Conservation (phyloP, 306 rosid species). For the Alnus rubra region DNA sequence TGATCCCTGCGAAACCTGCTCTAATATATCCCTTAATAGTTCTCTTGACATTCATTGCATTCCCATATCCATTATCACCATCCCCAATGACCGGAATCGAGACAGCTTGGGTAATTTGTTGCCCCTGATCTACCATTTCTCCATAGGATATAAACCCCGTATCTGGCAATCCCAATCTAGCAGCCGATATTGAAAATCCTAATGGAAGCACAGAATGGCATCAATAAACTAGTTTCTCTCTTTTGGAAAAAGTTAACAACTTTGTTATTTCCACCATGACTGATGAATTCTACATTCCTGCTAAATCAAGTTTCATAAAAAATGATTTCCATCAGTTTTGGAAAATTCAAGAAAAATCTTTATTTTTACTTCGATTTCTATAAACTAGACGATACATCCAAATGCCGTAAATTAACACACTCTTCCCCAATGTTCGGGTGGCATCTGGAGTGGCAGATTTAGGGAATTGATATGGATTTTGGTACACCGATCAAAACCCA, state of each 20-base stretch:
- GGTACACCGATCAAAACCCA: background rate
- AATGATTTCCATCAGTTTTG: background rate
- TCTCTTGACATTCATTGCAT: constrained; percentile 87
- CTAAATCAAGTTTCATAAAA: background rate
- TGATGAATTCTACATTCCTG: background rate
- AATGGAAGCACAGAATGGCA: constrained; percentile 11
- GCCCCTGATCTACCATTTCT: constrained; percentile 83
- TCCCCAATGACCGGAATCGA: constrained; percentile 86
- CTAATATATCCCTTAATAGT: constrained; percentile 74
- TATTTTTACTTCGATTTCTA: no score
- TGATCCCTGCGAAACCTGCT: constrained; percentile 84
- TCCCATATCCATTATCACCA: constrained; percentile 89
- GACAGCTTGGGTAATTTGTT: constrained; percentile 61
- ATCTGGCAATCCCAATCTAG: constrained; percentile 83
- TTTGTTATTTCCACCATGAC: background rate
- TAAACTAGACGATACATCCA: background rate
- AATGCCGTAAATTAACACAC: background rate
- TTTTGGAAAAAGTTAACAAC: background rate
- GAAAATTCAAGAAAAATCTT: background rate
- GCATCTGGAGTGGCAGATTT: background rate
- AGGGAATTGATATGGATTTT: background rate
- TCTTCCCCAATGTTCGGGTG: background rate
- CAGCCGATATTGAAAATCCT: constrained; percentile 84
- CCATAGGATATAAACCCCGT: constrained; percentile 81
- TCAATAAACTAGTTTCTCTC: background rate